Conservation (phyloP, 495 filamentous ascomycete genomes). For the Neurospora sublineolata region DNA sequence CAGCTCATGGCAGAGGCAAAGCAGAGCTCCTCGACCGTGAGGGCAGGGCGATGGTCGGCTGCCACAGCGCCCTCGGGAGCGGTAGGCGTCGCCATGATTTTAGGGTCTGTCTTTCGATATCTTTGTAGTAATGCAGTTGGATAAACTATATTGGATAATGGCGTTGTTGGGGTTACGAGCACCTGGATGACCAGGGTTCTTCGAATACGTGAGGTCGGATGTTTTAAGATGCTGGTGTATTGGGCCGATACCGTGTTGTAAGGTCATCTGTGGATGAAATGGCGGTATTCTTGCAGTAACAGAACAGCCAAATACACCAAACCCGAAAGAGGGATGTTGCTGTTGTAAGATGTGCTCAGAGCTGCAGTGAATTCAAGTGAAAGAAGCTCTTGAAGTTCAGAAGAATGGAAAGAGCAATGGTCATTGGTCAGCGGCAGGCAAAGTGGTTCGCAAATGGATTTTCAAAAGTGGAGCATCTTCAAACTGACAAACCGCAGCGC, state of each 20-base stretch:
- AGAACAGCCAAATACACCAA: not conserved
- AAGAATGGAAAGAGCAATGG: not conserved
- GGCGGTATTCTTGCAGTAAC: not conserved
- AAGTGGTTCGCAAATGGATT: not conserved
- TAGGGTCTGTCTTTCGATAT: not conserved
- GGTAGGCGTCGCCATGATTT: not conserved
- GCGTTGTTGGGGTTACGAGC: not conserved
- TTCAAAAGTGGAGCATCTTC: not conserved
- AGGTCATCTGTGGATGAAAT: not conserved
- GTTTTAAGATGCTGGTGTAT: not conserved
- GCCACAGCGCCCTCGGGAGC: not conserved
- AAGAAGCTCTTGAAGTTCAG: not conserved
- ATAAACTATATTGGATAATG: not conserved
- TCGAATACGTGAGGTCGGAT: not conserved
- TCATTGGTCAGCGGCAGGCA: not conserved
- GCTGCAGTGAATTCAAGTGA: not conserved
- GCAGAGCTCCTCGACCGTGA: slow-evolving; percentile 40
- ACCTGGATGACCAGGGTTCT: not conserved
- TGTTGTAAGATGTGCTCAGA: not conserved
- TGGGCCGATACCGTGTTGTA: not conserved
- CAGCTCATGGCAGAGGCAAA: slow-evolving; percentile 41
- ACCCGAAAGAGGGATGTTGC: not conserved
- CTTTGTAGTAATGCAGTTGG: not conserved
- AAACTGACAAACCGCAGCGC: not conserved
- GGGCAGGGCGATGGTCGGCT: slow-evolving; percentile 4